These are phyloP conservation scores for Nigrospora oryzae DNA, from an alignment of 2,329 filamentous ascomycete species.

Conservation along the genomic window DNA sequence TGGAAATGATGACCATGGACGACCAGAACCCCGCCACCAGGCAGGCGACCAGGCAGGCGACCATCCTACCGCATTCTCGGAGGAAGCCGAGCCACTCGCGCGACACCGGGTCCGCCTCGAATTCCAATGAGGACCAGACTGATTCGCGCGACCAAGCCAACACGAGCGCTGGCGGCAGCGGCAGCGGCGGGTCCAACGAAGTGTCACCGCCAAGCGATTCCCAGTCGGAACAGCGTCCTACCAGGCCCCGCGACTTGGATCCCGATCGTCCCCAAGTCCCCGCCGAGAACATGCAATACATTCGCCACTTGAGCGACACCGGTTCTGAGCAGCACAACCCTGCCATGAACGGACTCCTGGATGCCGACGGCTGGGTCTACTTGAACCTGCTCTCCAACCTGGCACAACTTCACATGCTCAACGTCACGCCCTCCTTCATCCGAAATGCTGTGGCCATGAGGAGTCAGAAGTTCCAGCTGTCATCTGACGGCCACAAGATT, in stretches of 20 bases:
- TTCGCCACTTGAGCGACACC: conserved; percentile 62
- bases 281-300: conserved; percentile 71
- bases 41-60: conserved; percentile 34
- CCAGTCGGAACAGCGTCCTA: conserved; percentile 63
- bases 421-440: conserved; percentile 72
- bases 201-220: conserved; percentile 19
- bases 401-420: conserved; percentile 78
- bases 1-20: conserved; percentile 13
- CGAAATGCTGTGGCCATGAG: conserved; percentile 61
- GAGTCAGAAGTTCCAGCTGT: conserved; percentile 70
- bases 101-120: conserved; percentile 34
- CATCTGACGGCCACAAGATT: conserved; percentile 68
- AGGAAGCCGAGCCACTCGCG: conserved; percentile 31
- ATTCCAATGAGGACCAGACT: conserved; percentile 38
- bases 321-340: conserved; percentile 41
- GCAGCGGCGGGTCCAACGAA: conserved; percentile 28
- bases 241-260: conserved; percentile 67
- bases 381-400: conserved; percentile 73
- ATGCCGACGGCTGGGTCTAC: conserved; percentile 72
- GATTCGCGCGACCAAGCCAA: conserved; percentile 29
- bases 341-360: conserved; percentile 44
- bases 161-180: conserved; percentile 9
- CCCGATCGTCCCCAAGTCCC: conserved; percentile 69
- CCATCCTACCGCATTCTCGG: conserved; percentile 28
- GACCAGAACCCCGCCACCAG: conserved; percentile 27